Evolutionary conservation across 164 flowering plant species (phyloP).

Genomic region (Umbellularia californica): DNA sequence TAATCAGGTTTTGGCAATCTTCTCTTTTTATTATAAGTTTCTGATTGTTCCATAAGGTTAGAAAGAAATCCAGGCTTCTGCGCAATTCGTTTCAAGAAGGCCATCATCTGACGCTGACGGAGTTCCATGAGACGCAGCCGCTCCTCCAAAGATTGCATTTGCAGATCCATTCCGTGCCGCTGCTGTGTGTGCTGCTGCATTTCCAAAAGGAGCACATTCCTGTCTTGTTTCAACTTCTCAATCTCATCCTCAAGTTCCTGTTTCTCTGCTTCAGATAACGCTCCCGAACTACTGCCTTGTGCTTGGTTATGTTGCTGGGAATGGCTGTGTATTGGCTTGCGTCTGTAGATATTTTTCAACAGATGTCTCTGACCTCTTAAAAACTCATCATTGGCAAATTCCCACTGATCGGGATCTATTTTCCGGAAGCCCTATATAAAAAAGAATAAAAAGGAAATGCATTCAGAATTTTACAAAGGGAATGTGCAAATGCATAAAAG

Average conservation of each 20-base stretch:
- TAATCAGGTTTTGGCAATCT: slow-evolving; percentile 33
- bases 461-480: not conserved
- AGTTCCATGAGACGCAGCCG: slow-evolving; percentile 36
- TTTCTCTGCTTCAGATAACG: slow-evolving; percentile 41
- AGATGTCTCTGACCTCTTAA: slow-evolving; percentile 61
- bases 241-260: slow-evolving; percentile 56
- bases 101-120: slow-evolving; percentile 40
- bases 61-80: slow-evolving; percentile 41
- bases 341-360: slow-evolving; percentile 65
- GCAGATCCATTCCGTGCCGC: slow-evolving; percentile 33
- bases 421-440: slow-evolving; percentile 68
- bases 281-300: slow-evolving; percentile 22
- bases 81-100: slow-evolving; percentile 33
- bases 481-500: not conserved
- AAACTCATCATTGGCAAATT: slow-evolving; percentile 81
- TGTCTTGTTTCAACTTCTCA: slow-evolving; percentile 53
- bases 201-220: slow-evolving; percentile 36
- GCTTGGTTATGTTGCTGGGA: slow-evolving; percentile 29
- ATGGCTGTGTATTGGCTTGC: slow-evolving; percentile 85
- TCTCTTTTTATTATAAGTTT: slow-evolving; percentile 47
- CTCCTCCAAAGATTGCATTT: slow-evolving; percentile 32
- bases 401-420: slow-evolving; percentile 87
- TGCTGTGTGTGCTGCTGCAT: slow-evolving; percentile 40
- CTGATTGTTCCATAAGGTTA: slow-evolving; percentile 29
- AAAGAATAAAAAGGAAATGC: not conserved